Evolutionary conservation across 495 filamentous ascomycete species (phyloP).

Genomic region (Xylaria cubensis): DNA sequence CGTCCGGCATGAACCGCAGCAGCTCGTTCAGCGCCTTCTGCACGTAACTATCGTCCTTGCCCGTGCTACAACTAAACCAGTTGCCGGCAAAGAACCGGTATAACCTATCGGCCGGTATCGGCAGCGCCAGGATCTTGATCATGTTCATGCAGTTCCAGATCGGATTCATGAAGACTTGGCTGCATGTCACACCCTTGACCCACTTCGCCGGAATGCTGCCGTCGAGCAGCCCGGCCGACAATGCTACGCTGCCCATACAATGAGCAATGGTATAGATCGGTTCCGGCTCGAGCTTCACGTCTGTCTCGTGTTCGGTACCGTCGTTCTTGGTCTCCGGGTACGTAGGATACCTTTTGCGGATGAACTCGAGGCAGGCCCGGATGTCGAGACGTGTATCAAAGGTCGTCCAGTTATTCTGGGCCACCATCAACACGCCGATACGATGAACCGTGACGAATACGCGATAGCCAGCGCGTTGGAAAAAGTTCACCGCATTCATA

Average conservation of each 20-base stretch:
- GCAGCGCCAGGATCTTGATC: slow-evolving; percentile 59
- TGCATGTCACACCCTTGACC: slow-evolving; percentile 67
- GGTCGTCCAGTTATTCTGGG: slow-evolving; percentile 62
- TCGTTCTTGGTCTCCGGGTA: slow-evolving; percentile 9
- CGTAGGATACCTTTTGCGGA: slow-evolving; percentile 47
- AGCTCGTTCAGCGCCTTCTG: slow-evolving; percentile 62
- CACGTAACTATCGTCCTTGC: slow-evolving; percentile 53
- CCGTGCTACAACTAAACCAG: slow-evolving; percentile 62
- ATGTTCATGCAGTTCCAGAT: slow-evolving; percentile 64
- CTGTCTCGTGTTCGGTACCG: slow-evolving; percentile 13
- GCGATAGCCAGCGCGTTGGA: slow-evolving; percentile 64
- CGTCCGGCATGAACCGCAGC: slow-evolving; percentile 65
- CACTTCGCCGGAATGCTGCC: slow-evolving; percentile 64
- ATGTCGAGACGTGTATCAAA: slow-evolving; percentile 70
- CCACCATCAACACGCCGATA: slow-evolving; percentile 61
- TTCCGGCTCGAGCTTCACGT: slow-evolving; percentile 35
- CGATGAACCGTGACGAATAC: slow-evolving; percentile 67
- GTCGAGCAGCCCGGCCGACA: slow-evolving; percentile 66
- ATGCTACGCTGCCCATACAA: slow-evolving; percentile 70
- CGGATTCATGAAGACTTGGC: slow-evolving; percentile 71
- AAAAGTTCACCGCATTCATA: slow-evolving; percentile 70
- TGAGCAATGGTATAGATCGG: slow-evolving; percentile 68
- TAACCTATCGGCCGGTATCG: slow-evolving; percentile 53
- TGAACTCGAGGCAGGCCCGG: slow-evolving; percentile 61
- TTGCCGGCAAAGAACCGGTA: slow-evolving; percentile 55